Conservation (phyloP, 495 filamentous ascomycete genomes). For the Elasticomyces elasticus region DNA sequence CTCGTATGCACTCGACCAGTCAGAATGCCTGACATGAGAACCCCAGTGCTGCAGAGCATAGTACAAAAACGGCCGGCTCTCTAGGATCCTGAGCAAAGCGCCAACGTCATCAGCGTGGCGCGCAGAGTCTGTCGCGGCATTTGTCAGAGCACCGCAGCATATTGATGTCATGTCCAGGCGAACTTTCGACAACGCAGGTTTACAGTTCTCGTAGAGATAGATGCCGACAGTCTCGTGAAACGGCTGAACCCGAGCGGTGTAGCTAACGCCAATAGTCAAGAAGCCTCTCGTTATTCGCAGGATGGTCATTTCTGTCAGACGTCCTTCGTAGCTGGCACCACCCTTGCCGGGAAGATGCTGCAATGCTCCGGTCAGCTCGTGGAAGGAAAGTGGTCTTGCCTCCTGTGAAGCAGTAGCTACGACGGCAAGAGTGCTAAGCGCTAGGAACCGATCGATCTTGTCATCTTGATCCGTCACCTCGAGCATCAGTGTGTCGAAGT, state of each 20-base stretch:
- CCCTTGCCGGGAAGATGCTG: background rate
- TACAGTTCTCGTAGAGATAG: conserved; percentile 5
- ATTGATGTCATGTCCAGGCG: background rate
- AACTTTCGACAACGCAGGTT: background rate
- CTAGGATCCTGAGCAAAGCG: background rate
- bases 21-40: background rate
- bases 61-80: background rate
- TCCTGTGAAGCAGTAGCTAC: background rate
- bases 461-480: background rate
- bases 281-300: background rate
- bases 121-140: background rate
- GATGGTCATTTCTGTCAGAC: background rate
- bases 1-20: no score
- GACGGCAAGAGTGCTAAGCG: background rate
- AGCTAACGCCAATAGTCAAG: background rate
- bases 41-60: conserved; percentile 13
- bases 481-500: background rate
- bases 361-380: background rate
- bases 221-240: conserved; percentile 2
- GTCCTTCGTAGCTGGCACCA: background rate
- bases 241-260: background rate
- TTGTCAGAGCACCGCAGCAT: background rate
- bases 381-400: background rate
- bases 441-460: background rate
- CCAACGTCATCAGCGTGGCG: background rate